Evolutionary conservation across 371 early-diverging fungal genomes (phyloP).

Genomic region (Quaeritorhiza haematococci): DNA sequence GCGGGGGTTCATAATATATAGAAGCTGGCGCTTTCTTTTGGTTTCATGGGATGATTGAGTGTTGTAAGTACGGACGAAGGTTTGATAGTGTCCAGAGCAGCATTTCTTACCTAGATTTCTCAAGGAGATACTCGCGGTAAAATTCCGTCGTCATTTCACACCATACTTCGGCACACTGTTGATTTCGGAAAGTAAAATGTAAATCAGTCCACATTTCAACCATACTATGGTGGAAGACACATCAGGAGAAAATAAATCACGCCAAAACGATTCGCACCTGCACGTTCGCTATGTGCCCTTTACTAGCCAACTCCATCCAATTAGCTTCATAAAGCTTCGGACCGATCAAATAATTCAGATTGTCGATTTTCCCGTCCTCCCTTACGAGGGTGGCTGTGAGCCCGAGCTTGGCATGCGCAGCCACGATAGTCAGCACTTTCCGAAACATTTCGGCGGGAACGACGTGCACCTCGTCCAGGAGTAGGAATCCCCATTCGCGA

Average conservation of each 20-base stretch:
- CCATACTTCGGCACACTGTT: constrained; percentile 95
- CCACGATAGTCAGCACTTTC: constrained; percentile 87
- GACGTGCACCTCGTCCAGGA: constrained; percentile 99
- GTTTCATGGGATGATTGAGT: constrained; percentile 41
- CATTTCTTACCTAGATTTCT: constrained; percentile 22
- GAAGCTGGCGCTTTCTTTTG: constrained; percentile 78
- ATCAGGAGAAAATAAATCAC: neutral
- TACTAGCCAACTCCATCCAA: constrained; percentile 97
- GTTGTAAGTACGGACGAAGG: constrained; percentile 1
- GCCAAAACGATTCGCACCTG: constrained; percentile 47
- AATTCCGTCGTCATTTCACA: constrained; percentile 98
- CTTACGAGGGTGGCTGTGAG: constrained; percentile 98
- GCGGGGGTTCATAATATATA: constrained; percentile 98
- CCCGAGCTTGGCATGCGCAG: constrained; percentile 97
- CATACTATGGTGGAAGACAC: constrained; percentile 59
- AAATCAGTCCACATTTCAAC: neutral
- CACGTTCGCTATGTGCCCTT: constrained; percentile 98
- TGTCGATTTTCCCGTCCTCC: constrained; percentile 99
- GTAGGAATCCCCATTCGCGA: constrained; percentile 96
- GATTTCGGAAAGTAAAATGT: constrained; percentile 6
- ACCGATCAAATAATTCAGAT: constrained; percentile 98
- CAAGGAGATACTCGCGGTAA: constrained; percentile 85
- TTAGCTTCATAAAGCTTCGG: constrained; percentile 99
- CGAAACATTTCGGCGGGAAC: constrained; percentile 99
- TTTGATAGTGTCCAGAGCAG: neutral